These are phyloP conservation scores for Talaromyces adpressus DNA, from an alignment of 495 filamentous ascomycete genomes.

Conservation along the genomic window DNA sequence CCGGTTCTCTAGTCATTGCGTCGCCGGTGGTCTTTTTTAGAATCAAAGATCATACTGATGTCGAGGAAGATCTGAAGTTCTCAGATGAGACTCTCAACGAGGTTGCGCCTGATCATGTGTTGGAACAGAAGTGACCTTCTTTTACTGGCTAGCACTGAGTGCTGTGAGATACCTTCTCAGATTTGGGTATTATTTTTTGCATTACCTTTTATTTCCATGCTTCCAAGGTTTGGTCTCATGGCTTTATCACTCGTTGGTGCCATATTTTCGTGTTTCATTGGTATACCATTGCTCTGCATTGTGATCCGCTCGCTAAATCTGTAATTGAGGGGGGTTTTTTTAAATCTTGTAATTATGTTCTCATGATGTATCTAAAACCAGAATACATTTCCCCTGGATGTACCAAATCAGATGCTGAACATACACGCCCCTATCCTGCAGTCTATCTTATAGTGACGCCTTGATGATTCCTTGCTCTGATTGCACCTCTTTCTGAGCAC, in stretches of 20 bases:
- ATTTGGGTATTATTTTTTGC: not conserved
- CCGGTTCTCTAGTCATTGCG: conserved; percentile 66
- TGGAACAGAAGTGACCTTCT: not conserved
- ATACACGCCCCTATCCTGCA: not conserved
- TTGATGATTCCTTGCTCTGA: not conserved
- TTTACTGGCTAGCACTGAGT: not conserved
- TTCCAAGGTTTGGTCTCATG: not conserved
- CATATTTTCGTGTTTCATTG: not conserved
- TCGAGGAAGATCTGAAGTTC: conserved; percentile 77
- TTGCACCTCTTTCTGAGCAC: conserved; percentile 17
- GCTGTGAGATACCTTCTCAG: not conserved
- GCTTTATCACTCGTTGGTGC: not conserved
- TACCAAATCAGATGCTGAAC: not conserved
- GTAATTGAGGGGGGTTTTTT: not conserved
- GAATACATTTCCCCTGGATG: not conserved
- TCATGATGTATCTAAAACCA: not conserved
- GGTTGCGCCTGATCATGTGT: conserved; percentile 22
- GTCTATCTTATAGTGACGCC: not conserved
- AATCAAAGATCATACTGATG: conserved; percentile 61
- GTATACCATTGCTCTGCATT: not conserved
- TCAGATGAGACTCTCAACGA: conserved; percentile 70
- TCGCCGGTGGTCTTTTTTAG: conserved; percentile 71
- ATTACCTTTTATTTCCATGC: not conserved
- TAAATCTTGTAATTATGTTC: not conserved
- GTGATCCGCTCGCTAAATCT: not conserved